phyloP scores from a whole-genome alignment of 768 basidiomycete species.

The Phaeolepiota aurea region DNA sequence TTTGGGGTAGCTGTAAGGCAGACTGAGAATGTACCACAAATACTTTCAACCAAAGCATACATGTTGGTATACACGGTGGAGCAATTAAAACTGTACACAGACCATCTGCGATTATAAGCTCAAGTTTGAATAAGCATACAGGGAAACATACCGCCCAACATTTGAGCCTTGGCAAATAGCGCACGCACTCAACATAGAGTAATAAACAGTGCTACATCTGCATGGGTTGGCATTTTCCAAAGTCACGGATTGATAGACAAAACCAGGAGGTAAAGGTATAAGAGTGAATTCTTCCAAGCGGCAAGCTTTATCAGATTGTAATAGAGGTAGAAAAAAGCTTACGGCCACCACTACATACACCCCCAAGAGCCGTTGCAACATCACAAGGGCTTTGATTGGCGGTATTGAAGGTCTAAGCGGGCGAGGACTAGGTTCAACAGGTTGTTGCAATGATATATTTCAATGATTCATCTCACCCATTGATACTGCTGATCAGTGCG shows the following conservation, averaged over 20 bases:
- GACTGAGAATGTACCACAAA: neutral
- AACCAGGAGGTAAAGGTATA: constrained; percentile 16
- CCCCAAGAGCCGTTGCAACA: constrained; percentile 32
- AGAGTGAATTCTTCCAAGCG: constrained; percentile 28
- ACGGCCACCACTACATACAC: constrained; percentile 31
- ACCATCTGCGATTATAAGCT: constrained; percentile 32
- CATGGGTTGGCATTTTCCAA: constrained; percentile 27
- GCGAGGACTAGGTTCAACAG: too few relatives aligned
- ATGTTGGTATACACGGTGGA: constrained; percentile 23
- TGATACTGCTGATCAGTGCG: too few relatives aligned
- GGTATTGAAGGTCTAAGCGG: constrained; percentile 32
- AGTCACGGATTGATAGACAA: constrained; percentile 30
- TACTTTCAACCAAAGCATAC: constrained; percentile 15
- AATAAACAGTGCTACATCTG: constrained; percentile 43
- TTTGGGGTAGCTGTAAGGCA: constrained; percentile 20
- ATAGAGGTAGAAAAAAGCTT: constrained; percentile 3
- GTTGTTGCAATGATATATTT: too few relatives aligned
- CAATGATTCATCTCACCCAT: too few relatives aligned
- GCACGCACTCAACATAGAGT: constrained; percentile 46
- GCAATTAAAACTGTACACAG: constrained; percentile 38
- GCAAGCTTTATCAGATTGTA: constrained; percentile 3
- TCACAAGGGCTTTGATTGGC: constrained; percentile 32
- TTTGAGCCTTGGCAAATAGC: constrained; percentile 33
- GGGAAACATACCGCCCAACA: constrained; percentile 20
- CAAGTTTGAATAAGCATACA: neutral